A percentile compares a stretch with the other conserved stretches of the same genome.
Conservation (phyloP, 352 stramenopile genomes). For the Saprolegnia parasitica region DNA sequence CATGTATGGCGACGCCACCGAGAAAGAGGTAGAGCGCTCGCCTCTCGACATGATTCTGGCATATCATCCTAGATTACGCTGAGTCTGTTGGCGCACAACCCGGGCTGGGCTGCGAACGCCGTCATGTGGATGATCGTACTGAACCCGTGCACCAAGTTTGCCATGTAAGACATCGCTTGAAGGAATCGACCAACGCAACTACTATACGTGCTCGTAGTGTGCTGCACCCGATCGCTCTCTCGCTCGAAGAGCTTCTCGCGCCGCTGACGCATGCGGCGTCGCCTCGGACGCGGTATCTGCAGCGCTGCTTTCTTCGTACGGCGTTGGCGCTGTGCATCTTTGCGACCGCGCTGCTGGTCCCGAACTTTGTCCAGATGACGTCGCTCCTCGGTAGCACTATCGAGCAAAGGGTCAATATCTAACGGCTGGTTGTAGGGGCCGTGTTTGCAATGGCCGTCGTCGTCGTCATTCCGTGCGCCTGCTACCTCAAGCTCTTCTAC, state of each 20-base stretch:
- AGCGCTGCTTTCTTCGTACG: slow-evolving; percentile 46
- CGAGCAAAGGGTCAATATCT: too few species aligned
- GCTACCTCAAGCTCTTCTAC: slow-evolving; percentile 85
- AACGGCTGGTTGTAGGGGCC: too few species aligned
- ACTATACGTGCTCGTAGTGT: slow-evolving; percentile 29
- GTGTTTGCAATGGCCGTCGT: slow-evolving; percentile 84
- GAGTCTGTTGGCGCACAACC: slow-evolving; percentile 68
- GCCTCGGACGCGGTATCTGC: slow-evolving; percentile 35
- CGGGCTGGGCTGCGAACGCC: slow-evolving; percentile 51
- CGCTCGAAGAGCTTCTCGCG: slow-evolving; percentile 69
- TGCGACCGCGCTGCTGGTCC: slow-evolving; percentile 65
- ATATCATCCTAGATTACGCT: slow-evolving; percentile 47
- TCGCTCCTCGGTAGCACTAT: slow-evolving; percentile 74
- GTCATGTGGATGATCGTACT: slow-evolving; percentile 80
- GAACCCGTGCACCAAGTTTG: slow-evolving; percentile 87
- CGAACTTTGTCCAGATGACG: slow-evolving; percentile 78
- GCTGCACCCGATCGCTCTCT: slow-evolving; percentile 68
- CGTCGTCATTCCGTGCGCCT: slow-evolving; percentile 77
- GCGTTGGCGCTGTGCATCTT: slow-evolving; percentile 49
- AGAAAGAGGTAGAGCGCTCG: slow-evolving; percentile 54
- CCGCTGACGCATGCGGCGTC: slow-evolving; percentile 4
- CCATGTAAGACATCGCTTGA: slow-evolving; percentile 37
- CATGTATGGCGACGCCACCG: slow-evolving; percentile 73
- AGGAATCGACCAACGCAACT: too few species aligned
- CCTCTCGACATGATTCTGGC: background rate